phyloP scores from a whole-genome alignment of 1,284 basidiomycete genomes.

The Marasmius oreades region DNA sequence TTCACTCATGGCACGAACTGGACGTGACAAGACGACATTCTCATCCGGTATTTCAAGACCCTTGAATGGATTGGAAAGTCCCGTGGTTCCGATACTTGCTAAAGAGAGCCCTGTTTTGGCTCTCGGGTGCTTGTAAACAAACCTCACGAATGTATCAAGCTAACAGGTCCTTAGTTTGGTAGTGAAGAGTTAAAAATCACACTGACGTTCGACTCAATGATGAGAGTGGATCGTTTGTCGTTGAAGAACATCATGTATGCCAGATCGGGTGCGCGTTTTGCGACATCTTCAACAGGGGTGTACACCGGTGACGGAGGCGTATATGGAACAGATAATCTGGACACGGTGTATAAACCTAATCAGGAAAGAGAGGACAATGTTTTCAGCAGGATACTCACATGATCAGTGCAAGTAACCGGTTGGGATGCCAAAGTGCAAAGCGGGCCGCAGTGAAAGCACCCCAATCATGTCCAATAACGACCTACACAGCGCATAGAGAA shows the following conservation, averaged over 20 bases:
- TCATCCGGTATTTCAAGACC: conserved; percentile 4
- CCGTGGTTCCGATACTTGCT: not conserved
- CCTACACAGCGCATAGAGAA: conserved; percentile 33
- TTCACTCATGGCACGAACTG: not conserved
- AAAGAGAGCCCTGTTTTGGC: not conserved
- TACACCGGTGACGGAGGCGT: conserved; percentile 50
- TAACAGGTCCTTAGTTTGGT: conserved; percentile 14
- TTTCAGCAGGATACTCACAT: conserved; percentile 39
- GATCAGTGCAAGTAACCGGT: conserved; percentile 50
- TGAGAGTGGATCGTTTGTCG: conserved; percentile 40
- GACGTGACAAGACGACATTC: conserved; percentile 5
- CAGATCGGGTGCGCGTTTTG: conserved; percentile 47
- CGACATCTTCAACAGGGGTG: conserved; percentile 46
- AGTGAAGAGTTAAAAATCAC: not conserved
- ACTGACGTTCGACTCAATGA: conserved; percentile 52
- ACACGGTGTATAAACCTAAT: not conserved
- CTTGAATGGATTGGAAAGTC: conserved; percentile 2
- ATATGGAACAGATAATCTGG: conserved; percentile 61
- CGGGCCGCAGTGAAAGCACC: conserved; percentile 55
- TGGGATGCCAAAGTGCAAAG: conserved; percentile 66
- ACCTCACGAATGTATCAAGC: conserved; percentile 34
- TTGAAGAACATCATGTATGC: conserved; percentile 66
- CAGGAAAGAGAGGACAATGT: not conserved
- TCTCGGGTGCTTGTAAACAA: conserved; percentile 22
- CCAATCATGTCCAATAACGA: conserved; percentile 75